Conservation (phyloP, 2,329 filamentous ascomycete genomes). For the Pseudogymnoascus destructans region DNA sequence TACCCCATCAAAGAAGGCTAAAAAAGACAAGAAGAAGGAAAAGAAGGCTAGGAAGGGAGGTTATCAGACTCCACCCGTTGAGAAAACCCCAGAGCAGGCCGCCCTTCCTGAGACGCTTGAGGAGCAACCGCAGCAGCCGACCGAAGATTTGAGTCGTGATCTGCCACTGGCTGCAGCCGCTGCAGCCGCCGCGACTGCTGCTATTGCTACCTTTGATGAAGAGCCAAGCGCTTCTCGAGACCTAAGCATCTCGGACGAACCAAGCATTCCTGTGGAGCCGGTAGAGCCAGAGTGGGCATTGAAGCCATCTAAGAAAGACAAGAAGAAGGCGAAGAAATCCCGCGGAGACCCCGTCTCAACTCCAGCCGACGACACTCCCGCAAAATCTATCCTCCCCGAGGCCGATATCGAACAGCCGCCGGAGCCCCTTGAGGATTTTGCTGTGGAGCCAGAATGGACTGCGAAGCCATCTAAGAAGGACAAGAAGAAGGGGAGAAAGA, state of each 20-base stretch:
- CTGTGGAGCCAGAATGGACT: neutral
- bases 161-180: slow-evolving; percentile 19
- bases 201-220: neutral
- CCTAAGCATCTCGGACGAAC: neutral
- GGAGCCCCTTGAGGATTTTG: neutral
- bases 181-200: neutral
- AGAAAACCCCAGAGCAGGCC: neutral
- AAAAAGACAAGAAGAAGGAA: slow-evolving; percentile 28
- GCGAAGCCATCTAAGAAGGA: slow-evolving; percentile 24
- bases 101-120: neutral
- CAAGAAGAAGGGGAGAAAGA: slow-evolving; percentile 29
- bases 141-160: slow-evolving; percentile 24
- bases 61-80: neutral
- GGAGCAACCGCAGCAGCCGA: neutral
- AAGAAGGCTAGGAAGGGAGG: slow-evolving; percentile 1
- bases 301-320: slow-evolving; percentile 8
- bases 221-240: slow-evolving; percentile 12
- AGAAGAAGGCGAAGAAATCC: slow-evolving; percentile 8
- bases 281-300: slow-evolving; percentile 8
- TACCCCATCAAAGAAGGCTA: slow-evolving; percentile 12
- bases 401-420: neutral
- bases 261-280: slow-evolving; percentile 14
- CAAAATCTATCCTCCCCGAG: neutral
- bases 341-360: neutral
- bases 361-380: neutral